These are phyloP conservation scores for Pyrenophora seminiperda DNA, from an alignment of 2,329 filamentous ascomycete species.

Conservation along the genomic window DNA sequence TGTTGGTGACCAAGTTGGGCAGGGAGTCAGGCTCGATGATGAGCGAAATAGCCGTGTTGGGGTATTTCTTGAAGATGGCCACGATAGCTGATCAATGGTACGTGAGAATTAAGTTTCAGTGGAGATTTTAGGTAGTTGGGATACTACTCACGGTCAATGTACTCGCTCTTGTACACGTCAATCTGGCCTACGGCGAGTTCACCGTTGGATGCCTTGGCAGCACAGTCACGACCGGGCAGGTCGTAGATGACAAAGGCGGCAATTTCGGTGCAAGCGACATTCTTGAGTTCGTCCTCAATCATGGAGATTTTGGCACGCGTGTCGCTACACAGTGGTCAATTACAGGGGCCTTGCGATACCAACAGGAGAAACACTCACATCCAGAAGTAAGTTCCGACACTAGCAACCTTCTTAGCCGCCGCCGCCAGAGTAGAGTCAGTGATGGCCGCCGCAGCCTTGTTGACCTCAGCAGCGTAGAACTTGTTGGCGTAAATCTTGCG, in stretches of 20 bases:
- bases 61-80: slow-evolving; percentile 60
- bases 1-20: slow-evolving; percentile 68
- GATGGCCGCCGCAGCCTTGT: slow-evolving; percentile 64
- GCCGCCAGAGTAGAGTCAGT: slow-evolving; percentile 56
- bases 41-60: slow-evolving; percentile 48
- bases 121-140: too few relatives aligned
- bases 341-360: neutral
- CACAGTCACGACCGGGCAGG: slow-evolving; percentile 68
- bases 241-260: slow-evolving; percentile 67
- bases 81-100: slow-evolving; percentile 52
- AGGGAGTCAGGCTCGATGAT: slow-evolving; percentile 66
- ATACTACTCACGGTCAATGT: slow-evolving; percentile 56
- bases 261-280: slow-evolving; percentile 55
- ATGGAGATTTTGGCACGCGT: slow-evolving; percentile 58
- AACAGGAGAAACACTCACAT: slow-evolving; percentile 48
- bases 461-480: slow-evolving; percentile 60
- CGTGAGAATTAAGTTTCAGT: neutral
- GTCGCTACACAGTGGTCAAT: slow-evolving; percentile 45
- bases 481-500: slow-evolving; percentile 59
- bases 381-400: slow-evolving; percentile 61
- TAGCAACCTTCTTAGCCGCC: slow-evolving; percentile 54
- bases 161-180: slow-evolving; percentile 57
- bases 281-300: slow-evolving; percentile 57
- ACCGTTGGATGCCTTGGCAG: slow-evolving; percentile 68
- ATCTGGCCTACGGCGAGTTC: slow-evolving; percentile 63